phyloP scores from a whole-genome alignment of 805 yeast genomes.

The Nakazawaea wyomingensis region DNA sequence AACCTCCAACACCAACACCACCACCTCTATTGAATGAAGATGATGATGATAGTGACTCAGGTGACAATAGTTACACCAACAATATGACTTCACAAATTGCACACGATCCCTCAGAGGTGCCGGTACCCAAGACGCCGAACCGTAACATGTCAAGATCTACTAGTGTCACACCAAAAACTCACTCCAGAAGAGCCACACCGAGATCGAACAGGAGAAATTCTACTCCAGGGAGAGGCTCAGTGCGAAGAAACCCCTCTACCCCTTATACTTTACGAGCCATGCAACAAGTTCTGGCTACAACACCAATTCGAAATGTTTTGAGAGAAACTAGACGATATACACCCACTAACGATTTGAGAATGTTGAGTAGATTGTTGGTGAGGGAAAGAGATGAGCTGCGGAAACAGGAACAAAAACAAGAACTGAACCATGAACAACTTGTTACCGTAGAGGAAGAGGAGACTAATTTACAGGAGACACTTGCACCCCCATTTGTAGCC shows the following conservation, averaged over 20 bases:
- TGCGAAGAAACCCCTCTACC: slow-evolving; percentile 24
- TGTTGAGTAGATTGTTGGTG: slow-evolving; percentile 26
- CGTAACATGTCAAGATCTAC: slow-evolving; percentile 4
- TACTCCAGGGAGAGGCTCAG: slow-evolving; percentile 16
- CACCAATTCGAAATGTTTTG: slow-evolving; percentile 17
- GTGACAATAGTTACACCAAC: slow-evolving; percentile 7
- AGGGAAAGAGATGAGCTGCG: slow-evolving; percentile 18
- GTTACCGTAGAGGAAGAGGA: too few relatives aligned
- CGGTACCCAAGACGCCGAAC: slow-evolving; percentile 13
- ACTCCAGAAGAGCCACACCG: slow-evolving; percentile 9
- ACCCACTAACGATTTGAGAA: slow-evolving; percentile 25
- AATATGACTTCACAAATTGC: slow-evolving; percentile 4
- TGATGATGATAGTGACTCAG: slow-evolving; percentile 7
- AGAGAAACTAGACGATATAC: slow-evolving; percentile 22
- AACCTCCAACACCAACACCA: slow-evolving; percentile 8
- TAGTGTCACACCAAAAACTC: slow-evolving; percentile 10
- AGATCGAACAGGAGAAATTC: slow-evolving; percentile 15
- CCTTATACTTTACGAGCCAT: slow-evolving; percentile 27
- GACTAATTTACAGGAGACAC: not conserved
- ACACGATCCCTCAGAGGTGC: slow-evolving; percentile 1
- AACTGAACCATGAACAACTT: not conserved
- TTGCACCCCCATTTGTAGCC: not conserved
- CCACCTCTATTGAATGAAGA: not conserved
- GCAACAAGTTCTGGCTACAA: slow-evolving; percentile 19
- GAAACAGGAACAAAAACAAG: not conserved